phyloP scores from a whole-genome alignment of 257 asterid species.

The Solanum dulcamara region DNA sequence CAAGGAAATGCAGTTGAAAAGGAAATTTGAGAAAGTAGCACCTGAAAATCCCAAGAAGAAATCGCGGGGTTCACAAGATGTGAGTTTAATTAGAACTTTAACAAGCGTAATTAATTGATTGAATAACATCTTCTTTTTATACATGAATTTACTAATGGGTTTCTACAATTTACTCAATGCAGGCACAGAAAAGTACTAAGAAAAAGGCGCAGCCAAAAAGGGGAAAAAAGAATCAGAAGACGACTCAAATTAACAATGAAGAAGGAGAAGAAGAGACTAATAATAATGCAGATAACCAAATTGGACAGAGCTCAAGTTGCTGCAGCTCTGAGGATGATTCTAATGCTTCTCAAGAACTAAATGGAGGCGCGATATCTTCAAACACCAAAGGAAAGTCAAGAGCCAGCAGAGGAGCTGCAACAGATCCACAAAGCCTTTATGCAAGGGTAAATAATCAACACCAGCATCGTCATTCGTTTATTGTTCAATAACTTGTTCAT shows the following conservation, averaged over 20 bases:
- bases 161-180: background rate
- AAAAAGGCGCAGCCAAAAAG: conserved; percentile 16
- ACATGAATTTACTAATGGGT: background rate
- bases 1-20: conserved; percentile 31
- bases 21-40: conserved; percentile 14
- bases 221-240: conserved; percentile 39
- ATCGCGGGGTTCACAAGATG: conserved; percentile 36
- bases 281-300: conserved; percentile 1
- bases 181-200: conserved; percentile 25
- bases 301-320: conserved; percentile 29
- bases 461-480: background rate
- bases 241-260: conserved; percentile 17
- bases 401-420: conserved; percentile 59
- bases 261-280: conserved; percentile 25
- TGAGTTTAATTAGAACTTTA: conserved; percentile 15
- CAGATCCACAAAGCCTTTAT: conserved; percentile 87
- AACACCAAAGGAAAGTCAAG: conserved; percentile 42
- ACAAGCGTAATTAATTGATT: background rate
- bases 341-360: conserved; percentile 33
- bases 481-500: background rate
- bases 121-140: background rate
- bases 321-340: conserved; percentile 45
- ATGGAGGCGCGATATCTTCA: conserved; percentile 17
- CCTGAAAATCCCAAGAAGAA: conserved; percentile 33
- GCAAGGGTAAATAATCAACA: conserved; percentile 54